phyloP scores from a whole-genome alignment of 352 stramenopile species.

The Peronospora tabacina region DNA sequence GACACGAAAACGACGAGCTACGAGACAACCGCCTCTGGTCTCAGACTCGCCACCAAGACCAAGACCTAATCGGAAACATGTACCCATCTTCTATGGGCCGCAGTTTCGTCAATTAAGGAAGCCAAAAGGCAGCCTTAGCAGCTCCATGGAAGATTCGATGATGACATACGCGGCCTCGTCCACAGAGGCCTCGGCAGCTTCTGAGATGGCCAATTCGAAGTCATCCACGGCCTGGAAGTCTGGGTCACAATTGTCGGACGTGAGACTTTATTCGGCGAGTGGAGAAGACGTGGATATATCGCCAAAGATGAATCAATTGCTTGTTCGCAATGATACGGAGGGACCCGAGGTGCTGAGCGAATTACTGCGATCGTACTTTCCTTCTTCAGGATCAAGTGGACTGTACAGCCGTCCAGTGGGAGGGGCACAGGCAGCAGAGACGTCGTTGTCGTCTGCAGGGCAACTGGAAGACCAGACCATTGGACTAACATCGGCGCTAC shows the following conservation, averaged over 20 bases:
- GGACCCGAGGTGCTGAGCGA: constrained; percentile 38
- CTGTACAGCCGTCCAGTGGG: constrained; percentile 20
- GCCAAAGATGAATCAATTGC: constrained; percentile 43
- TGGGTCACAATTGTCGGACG: constrained; percentile 17
- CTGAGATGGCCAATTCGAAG: constrained; percentile 10
- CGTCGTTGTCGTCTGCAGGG: constrained; percentile 10
- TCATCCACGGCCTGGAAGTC: constrained; percentile 25
- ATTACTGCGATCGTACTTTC: constrained; percentile 37
- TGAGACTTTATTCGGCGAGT: constrained; percentile 24
- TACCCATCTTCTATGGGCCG: constrained; percentile 74
- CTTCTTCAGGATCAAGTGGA: constrained; percentile 19
- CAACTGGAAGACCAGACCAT: constrained; percentile 11
- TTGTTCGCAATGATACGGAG: constrained; percentile 51
- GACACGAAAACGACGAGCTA: constrained; percentile 8
- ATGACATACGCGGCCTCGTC: constrained; percentile 19
- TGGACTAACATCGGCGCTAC: constrained; percentile 28
- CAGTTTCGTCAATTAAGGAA: constrained; percentile 30
- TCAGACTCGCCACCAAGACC: constrained; percentile 56
- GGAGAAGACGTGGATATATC: constrained; percentile 18
- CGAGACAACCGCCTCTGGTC: constrained; percentile 6
- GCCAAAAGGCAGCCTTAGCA: constrained; percentile 12
- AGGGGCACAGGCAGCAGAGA: constrained; percentile 1
- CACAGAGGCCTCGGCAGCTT: constrained; percentile 9
- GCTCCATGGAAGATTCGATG: constrained; percentile 24
- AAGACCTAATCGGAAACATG: constrained; percentile 72